A percentile compares a stretch with the other conserved stretches of the same genome.
Conservation (phyloP, 78 protist species). For the Dictyostelium firmibasis region DNA sequence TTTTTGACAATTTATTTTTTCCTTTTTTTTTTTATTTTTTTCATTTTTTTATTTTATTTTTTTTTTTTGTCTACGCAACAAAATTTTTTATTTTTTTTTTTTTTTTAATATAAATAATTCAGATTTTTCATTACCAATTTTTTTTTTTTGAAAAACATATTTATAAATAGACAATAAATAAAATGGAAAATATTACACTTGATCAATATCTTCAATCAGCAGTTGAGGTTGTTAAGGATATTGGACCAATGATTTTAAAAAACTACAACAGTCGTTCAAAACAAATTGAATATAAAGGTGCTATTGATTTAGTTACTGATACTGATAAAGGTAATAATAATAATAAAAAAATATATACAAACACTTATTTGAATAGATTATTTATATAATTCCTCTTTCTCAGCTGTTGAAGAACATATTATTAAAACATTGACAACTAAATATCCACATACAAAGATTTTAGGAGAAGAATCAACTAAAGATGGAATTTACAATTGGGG, state of each 20-base stretch:
- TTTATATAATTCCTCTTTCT: neutral
- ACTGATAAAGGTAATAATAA: constrained; percentile 64
- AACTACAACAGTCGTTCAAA: constrained; percentile 45
- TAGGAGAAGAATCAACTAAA: constrained; percentile 78
- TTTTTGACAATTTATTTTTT: neutral
- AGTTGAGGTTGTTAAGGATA: constrained; percentile 49
- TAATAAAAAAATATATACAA: neutral
- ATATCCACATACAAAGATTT: constrained; percentile 61
- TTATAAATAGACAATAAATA: neutral
- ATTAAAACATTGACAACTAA: constrained; percentile 49
- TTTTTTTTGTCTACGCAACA: neutral
- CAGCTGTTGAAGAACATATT: constrained; percentile 59
- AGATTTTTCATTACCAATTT: neutral
- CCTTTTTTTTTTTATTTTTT: neutral
- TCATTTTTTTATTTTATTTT: neutral
- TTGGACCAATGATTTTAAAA: constrained; percentile 38
- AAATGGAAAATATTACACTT: neutral
- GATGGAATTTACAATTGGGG: constrained; percentile 68
- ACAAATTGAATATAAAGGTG: constrained; percentile 76
- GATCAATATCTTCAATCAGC: constrained; percentile 54
- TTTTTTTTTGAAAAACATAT: too few relatives aligned
- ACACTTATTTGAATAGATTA: neutral
- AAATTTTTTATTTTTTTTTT: neutral
- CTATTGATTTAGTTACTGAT: constrained; percentile 80
- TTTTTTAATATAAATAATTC: neutral